Base-by-base conservation (phyloP, 805 yeast genomes). In the Metschnikowia sp. region DNA sequence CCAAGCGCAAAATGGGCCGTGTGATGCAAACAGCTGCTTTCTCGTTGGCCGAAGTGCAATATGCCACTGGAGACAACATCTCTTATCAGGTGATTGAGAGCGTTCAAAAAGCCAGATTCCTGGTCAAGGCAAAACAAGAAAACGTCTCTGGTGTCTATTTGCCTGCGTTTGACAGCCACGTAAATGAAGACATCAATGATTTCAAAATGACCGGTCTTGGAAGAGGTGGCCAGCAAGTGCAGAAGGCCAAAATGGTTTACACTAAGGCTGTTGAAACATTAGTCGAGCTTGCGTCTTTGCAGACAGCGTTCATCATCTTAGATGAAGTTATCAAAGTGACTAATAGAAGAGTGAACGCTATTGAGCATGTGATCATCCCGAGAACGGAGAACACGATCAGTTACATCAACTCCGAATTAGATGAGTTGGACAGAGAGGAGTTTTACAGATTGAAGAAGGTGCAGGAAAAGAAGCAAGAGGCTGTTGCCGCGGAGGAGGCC, bases 11-110 rank as follows among this genome's bases (percentile, higher is more conserved):
- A 74, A 92, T 94, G 98, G 99, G 98, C 42, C 78, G 92, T 55
- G 96, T 92, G 38, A 92, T 92, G 98, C 98, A 94, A 66, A 87
- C 96, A 0, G 99, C 99, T 2, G 95, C 98, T 1, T 92, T 92
- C 66, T 91, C 98, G 8, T 77, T 92, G 59, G 98, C 98, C 3
- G 99, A 92, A 67, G 98, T 92, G 40, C 85, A 94, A 39, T 94
- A 94, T 63, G 99, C 99, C 26, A 92, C 97, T 2, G 98, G 98
- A 49, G 97, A 90, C 61, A 89, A 89, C 70, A 89, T 92, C 57
- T 88, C 90, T 22, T 92, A 89, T 67, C 97, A 94, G 69, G 96
- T 94, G 34, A 96, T 89, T 70, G 98, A 92, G 69, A 82, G 90
- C 42, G 97, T 90, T 37, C 88, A 86, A 60, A 80, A 81, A 53